Evolutionary conservation across 352 stramenopile genomes (phyloP).

Genomic region (Pythium periplocum): DNA sequence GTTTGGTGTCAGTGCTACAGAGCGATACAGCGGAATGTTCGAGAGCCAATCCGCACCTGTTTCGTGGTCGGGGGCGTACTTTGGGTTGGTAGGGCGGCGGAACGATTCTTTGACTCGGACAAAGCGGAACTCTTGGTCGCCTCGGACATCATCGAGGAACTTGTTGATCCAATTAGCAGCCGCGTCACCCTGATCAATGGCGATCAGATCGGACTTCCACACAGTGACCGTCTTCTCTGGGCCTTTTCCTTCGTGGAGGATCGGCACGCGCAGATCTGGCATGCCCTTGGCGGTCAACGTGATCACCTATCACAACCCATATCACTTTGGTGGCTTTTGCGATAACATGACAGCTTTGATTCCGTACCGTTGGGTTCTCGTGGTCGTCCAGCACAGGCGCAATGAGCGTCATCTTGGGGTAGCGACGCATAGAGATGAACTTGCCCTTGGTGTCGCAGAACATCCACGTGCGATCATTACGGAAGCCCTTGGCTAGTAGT

Average conservation of each 20-base stretch:
- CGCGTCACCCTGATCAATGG: constrained; percentile 55
- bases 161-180: constrained; percentile 57
- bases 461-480: constrained; percentile 76
- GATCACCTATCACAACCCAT: constrained; percentile 23
- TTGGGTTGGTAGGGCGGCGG: constrained; percentile 40
- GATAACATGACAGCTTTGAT: not conserved
- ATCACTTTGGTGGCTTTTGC: not conserved
- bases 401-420: constrained; percentile 61
- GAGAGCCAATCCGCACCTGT: constrained; percentile 20
- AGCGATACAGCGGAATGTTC: no score
- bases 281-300: constrained; percentile 59
- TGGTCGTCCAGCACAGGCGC: constrained; percentile 43
- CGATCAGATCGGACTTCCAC: constrained; percentile 50
- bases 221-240: constrained; percentile 38
- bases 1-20: not conserved
- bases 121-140: constrained; percentile 39
- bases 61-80: constrained; percentile 54
- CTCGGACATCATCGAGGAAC: constrained; percentile 35
- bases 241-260: constrained; percentile 28
- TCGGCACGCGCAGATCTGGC: constrained; percentile 48
- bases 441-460: constrained; percentile 58
- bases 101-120: constrained; percentile 58
- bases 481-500: constrained; percentile 39
- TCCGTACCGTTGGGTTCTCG: constrained; percentile 29
- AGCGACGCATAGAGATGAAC: constrained; percentile 69